Conservation (phyloP, 2,329 filamentous ascomycete species). For the Trichoderma afroharzianum region DNA sequence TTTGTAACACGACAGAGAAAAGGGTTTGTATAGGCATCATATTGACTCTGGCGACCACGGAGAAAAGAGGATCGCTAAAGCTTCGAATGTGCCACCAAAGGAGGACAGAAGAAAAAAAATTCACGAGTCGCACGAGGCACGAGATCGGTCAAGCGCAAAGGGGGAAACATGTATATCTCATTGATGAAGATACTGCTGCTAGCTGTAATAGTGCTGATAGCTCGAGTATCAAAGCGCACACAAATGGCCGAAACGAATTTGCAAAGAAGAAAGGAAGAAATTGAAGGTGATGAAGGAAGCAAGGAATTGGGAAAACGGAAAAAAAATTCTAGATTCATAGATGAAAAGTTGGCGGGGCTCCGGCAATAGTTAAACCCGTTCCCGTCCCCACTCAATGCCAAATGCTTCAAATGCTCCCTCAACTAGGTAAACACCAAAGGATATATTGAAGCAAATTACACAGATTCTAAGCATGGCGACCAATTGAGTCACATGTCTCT, state of each 20-base stretch:
- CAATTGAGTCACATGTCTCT: neutral
- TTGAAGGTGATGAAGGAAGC: neutral
- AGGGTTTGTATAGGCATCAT: constrained; percentile 73
- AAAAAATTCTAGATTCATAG: neutral
- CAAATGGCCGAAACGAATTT: neutral
- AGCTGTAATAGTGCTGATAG: neutral
- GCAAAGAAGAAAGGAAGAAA: neutral
- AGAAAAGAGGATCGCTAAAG: constrained; percentile 63
- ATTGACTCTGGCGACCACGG: constrained; percentile 83
- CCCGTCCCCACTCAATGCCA: neutral
- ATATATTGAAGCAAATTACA: too few relatives aligned
- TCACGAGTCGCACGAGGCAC: constrained; percentile 7
- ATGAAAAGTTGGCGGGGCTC: neutral
- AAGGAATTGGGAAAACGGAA: neutral
- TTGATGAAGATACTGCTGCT: neutral
- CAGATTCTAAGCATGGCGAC: neutral
- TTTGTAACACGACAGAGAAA: constrained; percentile 94
- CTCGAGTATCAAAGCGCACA: neutral
- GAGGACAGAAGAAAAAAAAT: neutral
- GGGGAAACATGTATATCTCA: neutral
- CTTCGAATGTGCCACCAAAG: constrained; percentile 78
- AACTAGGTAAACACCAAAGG: neutral
- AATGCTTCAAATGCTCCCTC: neutral
- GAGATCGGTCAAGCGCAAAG: neutral
- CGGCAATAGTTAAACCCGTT: constrained; percentile 8